Evolutionary conservation across 139 green algal species (phyloP), one percentile per base, ranked within the genome.

Genomic region (Asterochloris sp.): DNA sequence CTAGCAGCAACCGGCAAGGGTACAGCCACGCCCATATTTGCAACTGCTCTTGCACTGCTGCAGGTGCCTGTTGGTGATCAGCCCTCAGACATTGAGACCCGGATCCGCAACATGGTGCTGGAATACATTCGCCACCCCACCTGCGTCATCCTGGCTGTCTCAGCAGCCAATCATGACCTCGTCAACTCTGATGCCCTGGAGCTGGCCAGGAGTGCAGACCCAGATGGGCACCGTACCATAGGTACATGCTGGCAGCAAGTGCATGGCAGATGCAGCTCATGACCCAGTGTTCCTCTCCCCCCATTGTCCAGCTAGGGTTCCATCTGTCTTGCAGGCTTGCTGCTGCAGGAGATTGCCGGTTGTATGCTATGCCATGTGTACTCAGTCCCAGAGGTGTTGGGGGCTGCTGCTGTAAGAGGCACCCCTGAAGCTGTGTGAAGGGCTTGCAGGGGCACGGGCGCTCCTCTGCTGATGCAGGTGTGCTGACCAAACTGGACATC

Each of bases 401-500:
- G 24, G 69, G 10, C 21, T 11, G 10, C 29, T 54, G 38, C 38
- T 54, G 38, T 54, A 6, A 28, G 19, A 13, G 38, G 23, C 69
- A 47, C 69, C 29, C 14, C 69, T 76, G 69, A 12, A 54, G 14
- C 24, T 8, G 38, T 8, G 38, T 27, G 21, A n/a, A 79, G 13
- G 27, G 23, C 38, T 21, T 54, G 15, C 17, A 62, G 61, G 23
- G 47, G 1, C 76, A 26, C 13, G 6, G 12, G 11, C 66, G 73
- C n/a, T 28, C 17, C 12, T 61, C 27, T 69, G 29, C 17, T 60
- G 13, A 4, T 76, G 71, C 78, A 92, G 92, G 92, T 77, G 93
- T 98, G 87, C 90, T 98, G 38, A 98, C 95, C 23, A 98, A 98
- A 90, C 90, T 99, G 64, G 97, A 99, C 89, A 98, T 99, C 87